Evolutionary conservation across 1,139 yeast species (phyloP).

Genomic region (Suhomyces chickasaworum): DNA sequence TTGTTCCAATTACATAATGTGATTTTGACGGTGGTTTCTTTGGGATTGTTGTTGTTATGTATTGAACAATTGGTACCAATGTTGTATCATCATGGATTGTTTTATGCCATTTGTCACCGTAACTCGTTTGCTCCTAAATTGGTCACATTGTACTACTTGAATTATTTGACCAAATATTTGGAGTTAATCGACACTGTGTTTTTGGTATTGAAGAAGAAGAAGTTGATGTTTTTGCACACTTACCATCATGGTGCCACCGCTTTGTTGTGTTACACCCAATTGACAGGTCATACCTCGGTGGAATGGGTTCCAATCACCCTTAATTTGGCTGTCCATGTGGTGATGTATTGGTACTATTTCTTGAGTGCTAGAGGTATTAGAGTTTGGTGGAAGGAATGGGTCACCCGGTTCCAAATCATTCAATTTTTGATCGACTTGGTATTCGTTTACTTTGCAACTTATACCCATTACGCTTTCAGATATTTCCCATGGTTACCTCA

Average conservation of each 20-base stretch:
- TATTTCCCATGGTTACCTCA: slow-evolving; percentile 71
- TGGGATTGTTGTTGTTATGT: slow-evolving; percentile 64
- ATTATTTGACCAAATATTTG: slow-evolving; percentile 73
- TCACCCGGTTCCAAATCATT: slow-evolving; percentile 91
- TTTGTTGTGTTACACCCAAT: slow-evolving; percentile 88
- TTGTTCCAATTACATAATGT: slow-evolving; percentile 78
- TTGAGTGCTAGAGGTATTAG: slow-evolving; percentile 90
- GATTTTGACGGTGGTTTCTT: slow-evolving; percentile 69
- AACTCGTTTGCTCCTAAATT: slow-evolving; percentile 85
- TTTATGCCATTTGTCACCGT: slow-evolving; percentile 80
- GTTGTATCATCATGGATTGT: slow-evolving; percentile 71
- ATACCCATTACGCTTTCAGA: slow-evolving; percentile 68
- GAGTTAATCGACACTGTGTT: slow-evolving; percentile 93
- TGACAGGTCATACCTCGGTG: slow-evolving; percentile 85
- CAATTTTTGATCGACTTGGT: slow-evolving; percentile 89
- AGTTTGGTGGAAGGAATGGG: slow-evolving; percentile 99
- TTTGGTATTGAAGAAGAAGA: slow-evolving; percentile 88
- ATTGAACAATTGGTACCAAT: slow-evolving; percentile 88
- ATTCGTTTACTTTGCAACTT: slow-evolving; percentile 91
- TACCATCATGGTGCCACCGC: slow-evolving; percentile 99
- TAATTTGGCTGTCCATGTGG: slow-evolving; percentile 90
- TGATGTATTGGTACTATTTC: slow-evolving; percentile 98
- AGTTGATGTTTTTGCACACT: slow-evolving; percentile 86
- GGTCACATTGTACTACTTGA: slow-evolving; percentile 79
- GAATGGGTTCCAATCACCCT: slow-evolving; percentile 94